Conservation (phyloP, 345 rosid species). For the Diplotaxis tenuifolia region DNA sequence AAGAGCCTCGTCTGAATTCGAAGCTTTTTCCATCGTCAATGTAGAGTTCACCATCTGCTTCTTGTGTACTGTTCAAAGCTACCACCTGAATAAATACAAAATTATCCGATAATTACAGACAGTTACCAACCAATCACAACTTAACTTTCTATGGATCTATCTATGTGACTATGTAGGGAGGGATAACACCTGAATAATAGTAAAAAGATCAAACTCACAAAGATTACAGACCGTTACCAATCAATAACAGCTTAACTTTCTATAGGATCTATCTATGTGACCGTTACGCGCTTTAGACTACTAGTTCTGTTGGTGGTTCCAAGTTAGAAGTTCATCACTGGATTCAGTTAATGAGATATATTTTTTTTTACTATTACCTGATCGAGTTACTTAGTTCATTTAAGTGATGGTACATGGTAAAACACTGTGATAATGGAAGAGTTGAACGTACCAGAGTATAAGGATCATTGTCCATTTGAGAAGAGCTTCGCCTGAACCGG, state of each 20-base stretch:
- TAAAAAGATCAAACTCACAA: background rate
- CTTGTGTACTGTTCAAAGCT: slow-evolving; percentile 83
- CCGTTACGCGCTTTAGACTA: background rate
- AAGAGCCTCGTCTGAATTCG: slow-evolving; percentile 62
- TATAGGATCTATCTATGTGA: background rate
- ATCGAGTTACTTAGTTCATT: background rate
- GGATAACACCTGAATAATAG: slow-evolving; percentile 66
- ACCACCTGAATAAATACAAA: slow-evolving; percentile 69
- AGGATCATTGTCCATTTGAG: slow-evolving; percentile 93
- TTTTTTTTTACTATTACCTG: background rate
- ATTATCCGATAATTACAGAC: too few relatives aligned
- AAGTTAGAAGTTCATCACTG: background rate
- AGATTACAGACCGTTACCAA: background rate
- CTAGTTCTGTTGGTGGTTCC: background rate
- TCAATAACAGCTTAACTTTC: background rate
- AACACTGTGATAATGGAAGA: background rate
- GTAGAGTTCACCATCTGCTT: slow-evolving; percentile 88
- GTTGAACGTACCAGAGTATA: slow-evolving; percentile 70
- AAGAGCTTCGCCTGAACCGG: slow-evolving; percentile 84
- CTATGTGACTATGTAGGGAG: too few relatives aligned
- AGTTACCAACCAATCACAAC: too few relatives aligned
- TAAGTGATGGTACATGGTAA: background rate
- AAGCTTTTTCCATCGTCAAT: slow-evolving; percentile 88
- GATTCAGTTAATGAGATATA: background rate
- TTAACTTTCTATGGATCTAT: too few relatives aligned